These are phyloP conservation scores for Sporothrix mexicana DNA, from an alignment of 2,329 filamentous ascomycete species.

Conservation along the genomic window DNA sequence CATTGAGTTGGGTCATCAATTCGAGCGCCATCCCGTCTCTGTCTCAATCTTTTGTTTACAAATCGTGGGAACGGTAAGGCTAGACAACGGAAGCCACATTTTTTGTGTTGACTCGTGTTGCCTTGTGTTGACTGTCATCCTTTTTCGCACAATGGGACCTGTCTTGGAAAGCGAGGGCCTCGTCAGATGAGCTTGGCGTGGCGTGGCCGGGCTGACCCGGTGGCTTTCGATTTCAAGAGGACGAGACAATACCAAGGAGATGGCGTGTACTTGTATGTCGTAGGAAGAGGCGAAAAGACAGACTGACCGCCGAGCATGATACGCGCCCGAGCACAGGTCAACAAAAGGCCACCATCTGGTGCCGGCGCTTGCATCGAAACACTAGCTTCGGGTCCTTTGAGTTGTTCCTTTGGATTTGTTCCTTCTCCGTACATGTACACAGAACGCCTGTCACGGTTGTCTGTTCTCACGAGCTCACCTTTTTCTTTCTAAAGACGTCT, in stretches of 20 bases:
- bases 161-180: conserved; percentile 13
- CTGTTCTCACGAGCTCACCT: neutral
- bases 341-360: conserved; percentile 1
- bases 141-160: neutral
- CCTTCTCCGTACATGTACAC: no score
- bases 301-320: neutral
- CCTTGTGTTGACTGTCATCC: neutral
- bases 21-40: neutral
- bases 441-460: neutral
- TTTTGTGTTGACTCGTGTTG: neutral
- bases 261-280: no score
- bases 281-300: neutral
- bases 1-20: neutral
- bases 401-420: neutral
- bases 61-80: neutral
- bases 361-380: conserved; percentile 25
- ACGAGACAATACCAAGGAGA: no score
- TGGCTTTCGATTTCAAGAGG: neutral
- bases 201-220: conserved; percentile 2
- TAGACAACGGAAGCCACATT: neutral
- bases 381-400: conserved; percentile 6
- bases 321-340: neutral
- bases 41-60: neutral
- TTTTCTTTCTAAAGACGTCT: neutral
- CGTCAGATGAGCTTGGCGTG: conserved; percentile 10